Percentiles rank a stretch among this genome's conserved stretches.
phyloP scores from a whole-genome alignment of 2,329 filamentous ascomycete genomes.

The Claviceps sp. region DNA sequence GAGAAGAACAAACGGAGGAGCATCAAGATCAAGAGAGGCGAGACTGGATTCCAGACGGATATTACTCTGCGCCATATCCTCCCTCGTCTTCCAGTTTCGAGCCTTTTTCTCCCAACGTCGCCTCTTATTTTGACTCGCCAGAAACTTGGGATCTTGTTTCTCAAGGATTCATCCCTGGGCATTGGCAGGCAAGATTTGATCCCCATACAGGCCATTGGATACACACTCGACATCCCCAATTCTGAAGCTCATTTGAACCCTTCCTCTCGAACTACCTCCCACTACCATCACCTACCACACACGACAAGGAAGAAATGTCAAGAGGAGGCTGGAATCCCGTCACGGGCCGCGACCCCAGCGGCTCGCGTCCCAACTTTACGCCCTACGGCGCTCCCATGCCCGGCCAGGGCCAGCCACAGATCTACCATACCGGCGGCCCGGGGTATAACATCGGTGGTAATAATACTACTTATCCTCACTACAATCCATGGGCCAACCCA shows the following conservation, averaged over 20 bases:
- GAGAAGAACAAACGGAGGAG: not conserved
- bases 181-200: constrained; percentile 23
- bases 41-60: constrained; percentile 1
- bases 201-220: constrained; percentile 18
- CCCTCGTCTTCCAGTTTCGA: not conserved
- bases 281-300: no score
- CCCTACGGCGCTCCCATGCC: constrained; percentile 21
- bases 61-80: not conserved
- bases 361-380: constrained; percentile 18
- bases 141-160: constrained; percentile 17
- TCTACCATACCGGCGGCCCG: constrained; percentile 23
- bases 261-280: not conserved
- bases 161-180: constrained; percentile 18
- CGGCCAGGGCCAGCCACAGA: constrained; percentile 24
- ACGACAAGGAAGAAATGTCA: constrained; percentile 15
- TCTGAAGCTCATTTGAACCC: constrained; percentile 5
- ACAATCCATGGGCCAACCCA: constrained; percentile 10
- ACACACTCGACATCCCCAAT: constrained; percentile 23
- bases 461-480: constrained; percentile 9
- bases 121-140: constrained; percentile 2
- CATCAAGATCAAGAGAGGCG: constrained; percentile 4
- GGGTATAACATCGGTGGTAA: constrained; percentile 17
- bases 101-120: not conserved
- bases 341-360: constrained; percentile 23
- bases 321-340: constrained; percentile 26